A percentile compares a stretch with the other conserved stretches of the same genome.
Conservation (phyloP, 768 basidiomycete species). For the Omphalotus guepiniiformis region DNA sequence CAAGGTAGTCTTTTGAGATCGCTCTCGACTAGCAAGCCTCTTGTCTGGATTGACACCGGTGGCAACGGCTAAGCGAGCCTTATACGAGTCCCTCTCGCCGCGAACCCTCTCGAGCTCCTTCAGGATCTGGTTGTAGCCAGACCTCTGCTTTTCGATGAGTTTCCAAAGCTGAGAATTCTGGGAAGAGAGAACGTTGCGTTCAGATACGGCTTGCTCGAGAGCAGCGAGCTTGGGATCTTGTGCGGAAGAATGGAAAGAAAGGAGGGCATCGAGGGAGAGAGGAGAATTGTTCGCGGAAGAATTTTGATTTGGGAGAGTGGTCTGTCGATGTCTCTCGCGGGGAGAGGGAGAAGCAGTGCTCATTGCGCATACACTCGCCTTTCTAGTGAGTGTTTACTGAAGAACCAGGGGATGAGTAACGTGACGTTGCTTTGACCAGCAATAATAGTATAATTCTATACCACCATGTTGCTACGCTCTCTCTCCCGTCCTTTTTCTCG, state of each 20-base stretch:
- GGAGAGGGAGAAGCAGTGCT: too few species aligned
- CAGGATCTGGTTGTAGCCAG: conserved; percentile 73
- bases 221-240: conserved; percentile 60
- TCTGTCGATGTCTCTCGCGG: conserved; percentile 7
- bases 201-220: conserved; percentile 71
- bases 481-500: not conserved
- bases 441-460: too few species aligned
- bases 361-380: too few species aligned
- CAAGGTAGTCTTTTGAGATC: conserved; percentile 10
- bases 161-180: conserved; percentile 96
- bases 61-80: conserved; percentile 36
- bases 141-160: conserved; percentile 86
- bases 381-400: too few species aligned
- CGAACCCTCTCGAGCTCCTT: conserved; percentile 86
- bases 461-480: not conserved
- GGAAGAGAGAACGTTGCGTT: conserved; percentile 73
- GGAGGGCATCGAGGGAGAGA: conserved; percentile 48
- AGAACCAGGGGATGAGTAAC: too few species aligned
- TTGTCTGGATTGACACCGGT: conserved; percentile 25
- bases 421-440: too few species aligned
- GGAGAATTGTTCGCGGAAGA: conserved; percentile 27
- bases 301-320: conserved; percentile 18
- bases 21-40: conserved; percentile 8
- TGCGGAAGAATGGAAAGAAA: conserved; percentile 48
- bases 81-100: conserved; percentile 72